These are phyloP conservation scores for Acacia crassicarpa DNA, from an alignment of 306 rosid species.

Conservation along the genomic window DNA sequence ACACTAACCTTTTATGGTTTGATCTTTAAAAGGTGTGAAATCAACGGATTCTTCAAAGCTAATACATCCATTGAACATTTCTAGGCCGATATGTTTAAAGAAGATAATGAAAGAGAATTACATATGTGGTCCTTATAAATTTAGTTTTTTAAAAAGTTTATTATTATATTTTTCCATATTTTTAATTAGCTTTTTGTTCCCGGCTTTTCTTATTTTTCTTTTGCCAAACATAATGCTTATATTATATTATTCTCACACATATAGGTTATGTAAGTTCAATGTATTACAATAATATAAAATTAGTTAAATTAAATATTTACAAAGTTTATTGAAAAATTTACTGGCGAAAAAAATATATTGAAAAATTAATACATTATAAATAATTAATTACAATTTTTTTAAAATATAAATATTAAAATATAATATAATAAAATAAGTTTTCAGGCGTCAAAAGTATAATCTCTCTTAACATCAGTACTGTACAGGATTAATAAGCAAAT, in stretches of 20 bases:
- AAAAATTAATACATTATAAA: no score
- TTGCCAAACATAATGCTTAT: not conserved
- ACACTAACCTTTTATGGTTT: not conserved
- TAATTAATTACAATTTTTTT: no score
- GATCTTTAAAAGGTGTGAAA: not conserved
- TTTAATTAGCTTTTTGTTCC: no score
- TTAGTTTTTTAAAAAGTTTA: no score
- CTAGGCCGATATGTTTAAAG: not conserved
- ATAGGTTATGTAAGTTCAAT: not conserved
- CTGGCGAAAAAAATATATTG: not conserved
- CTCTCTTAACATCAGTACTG: no score
- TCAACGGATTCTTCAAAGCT: not conserved
- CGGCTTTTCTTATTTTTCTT: no score
- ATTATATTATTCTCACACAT: not conserved
- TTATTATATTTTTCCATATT: no score
- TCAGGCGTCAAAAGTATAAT: no score
- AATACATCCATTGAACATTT: not conserved
- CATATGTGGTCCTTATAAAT: not conserved
- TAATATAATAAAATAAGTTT: no score
- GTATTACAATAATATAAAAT: not conserved
- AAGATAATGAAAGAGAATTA: no score
- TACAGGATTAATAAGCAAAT: no score
- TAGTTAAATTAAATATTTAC: not conserved
- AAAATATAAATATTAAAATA: no score
- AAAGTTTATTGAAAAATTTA: not conserved